Base-by-base conservation (phyloP, 768 basidiomycete genomes). In the Boletales sp. region DNA sequence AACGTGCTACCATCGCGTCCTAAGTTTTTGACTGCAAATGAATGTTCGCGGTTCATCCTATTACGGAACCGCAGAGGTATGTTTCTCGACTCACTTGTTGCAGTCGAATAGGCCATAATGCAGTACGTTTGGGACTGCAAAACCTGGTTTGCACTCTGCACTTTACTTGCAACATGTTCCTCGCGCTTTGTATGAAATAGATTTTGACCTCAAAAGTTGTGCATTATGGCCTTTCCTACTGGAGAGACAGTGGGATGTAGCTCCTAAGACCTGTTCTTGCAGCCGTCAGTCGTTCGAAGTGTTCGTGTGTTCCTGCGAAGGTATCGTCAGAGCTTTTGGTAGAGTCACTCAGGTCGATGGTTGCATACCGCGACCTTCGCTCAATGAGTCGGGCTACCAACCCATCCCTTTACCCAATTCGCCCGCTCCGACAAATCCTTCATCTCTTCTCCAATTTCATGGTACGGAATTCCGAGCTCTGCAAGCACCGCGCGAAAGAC, bases 401-500 rank as follows among this genome's bases (percentile, higher is more conserved):
- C 24, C 50, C 54, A 60, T 45, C 37, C 19, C 39, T 61, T 58
- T 38, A 63, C 51, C 57, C 55, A 53, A 6, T 45, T 40, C 31
- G 63, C 61, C 44, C 69, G 56, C 41, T 54, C 62, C 2, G 50
- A 21, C 37, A 81, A 59, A 44, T 65, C 66, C 57, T 69, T 74
- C 55, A 70, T 72, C 15, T 77, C 73, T 12, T 57, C 52, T 32
- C 81, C 80, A 31, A 84, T 67, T 44, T 74, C 73, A 11, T 63
- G 55, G 61, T 76, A 80, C 1, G 62, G 47, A 18, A 84, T 77
- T 0, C 60, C 67, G 34, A 81, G 60, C 27, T 73, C 71, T 19
- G 59, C 50, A 40, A 84, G 65, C 7, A 75, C 53, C 0, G 54
- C 45, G n/a, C 67, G 63, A 54, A 73, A 83, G 19, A 73, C 58